Percentiles rank a stretch among this genome's conserved stretches.
Conservation (phyloP, 352 stramenopile genomes). For the Phytophthora ramorum region DNA sequence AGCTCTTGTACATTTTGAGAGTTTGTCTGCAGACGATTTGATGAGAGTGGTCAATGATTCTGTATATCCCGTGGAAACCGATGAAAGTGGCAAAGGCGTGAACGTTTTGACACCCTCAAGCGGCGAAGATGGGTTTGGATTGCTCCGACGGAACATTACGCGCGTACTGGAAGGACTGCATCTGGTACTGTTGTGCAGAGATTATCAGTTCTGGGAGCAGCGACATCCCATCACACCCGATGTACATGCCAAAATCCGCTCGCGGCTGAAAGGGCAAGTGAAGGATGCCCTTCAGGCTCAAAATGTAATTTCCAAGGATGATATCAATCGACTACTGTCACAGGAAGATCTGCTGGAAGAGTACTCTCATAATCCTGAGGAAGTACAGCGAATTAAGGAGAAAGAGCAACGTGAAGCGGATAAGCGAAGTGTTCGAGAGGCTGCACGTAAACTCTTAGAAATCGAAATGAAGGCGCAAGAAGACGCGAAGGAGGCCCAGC, state of each 20-base stretch:
- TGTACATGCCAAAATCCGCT: conserved; percentile 65
- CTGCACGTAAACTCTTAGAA: conserved; percentile 70
- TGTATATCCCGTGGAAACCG: conserved; percentile 18
- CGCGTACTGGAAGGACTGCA: conserved; percentile 75
- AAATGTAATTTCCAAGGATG: conserved; percentile 42
- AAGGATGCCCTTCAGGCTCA: conserved; percentile 52
- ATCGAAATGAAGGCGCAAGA: conserved; percentile 84
- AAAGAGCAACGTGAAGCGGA: conserved; percentile 70
- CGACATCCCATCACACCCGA: conserved; percentile 69
- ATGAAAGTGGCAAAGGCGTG: conserved; percentile 24
- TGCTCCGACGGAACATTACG: conserved; percentile 76
- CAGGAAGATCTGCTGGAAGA: conserved; percentile 60
- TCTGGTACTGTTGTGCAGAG: conserved; percentile 63
- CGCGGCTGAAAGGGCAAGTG: conserved; percentile 61
- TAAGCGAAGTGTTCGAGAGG: conserved; percentile 73
- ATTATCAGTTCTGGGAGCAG: conserved; percentile 90
- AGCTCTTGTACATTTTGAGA: conserved; percentile 75
- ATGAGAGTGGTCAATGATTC: conserved; percentile 36
- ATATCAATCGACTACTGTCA: conserved; percentile 46
- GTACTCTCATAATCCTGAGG: conserved; percentile 49
- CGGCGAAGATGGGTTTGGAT: conserved; percentile 82
- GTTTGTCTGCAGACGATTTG: conserved; percentile 59
- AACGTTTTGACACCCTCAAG: conserved; percentile 63
- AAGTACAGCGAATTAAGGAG: conserved; percentile 48
- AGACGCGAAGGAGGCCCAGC: conserved; percentile 74